Evolutionary conservation across 164 flowering plant species (phyloP).

Genomic region (Liriodendron chinense): DNA sequence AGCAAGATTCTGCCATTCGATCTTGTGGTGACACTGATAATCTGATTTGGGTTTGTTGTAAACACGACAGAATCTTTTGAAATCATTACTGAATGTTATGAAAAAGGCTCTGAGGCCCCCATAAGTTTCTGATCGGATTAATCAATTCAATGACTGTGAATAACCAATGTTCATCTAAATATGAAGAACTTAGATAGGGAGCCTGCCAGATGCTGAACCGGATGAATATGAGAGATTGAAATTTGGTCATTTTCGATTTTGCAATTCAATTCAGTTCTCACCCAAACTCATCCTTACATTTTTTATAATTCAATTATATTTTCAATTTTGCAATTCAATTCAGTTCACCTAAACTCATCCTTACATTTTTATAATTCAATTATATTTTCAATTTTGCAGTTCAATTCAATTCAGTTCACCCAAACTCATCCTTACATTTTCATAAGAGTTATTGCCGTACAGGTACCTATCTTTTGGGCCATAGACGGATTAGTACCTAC

Average conservation of each 20-base stretch:
- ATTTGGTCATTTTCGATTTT: neutral
- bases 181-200: slow-evolving; percentile 14
- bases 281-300: neutral
- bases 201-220: neutral
- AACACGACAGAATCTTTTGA: slow-evolving; percentile 29
- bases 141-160: slow-evolving; percentile 29
- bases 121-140: slow-evolving; percentile 51
- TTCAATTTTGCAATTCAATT: too few relatives aligned
- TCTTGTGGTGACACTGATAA: slow-evolving; percentile 13
- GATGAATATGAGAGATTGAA: too few relatives aligned
- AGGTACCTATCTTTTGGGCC: too few relatives aligned
- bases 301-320: too few relatives aligned
- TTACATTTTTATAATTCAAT: too few relatives aligned
- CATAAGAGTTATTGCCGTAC: too few relatives aligned
- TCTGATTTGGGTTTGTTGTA: slow-evolving; percentile 12
- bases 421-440: neutral
- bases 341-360: neutral
- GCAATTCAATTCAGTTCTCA: neutral
- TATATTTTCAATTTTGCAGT: too few relatives aligned
- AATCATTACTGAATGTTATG: slow-evolving; percentile 21
- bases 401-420: neutral
- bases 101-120: slow-evolving; percentile 36
- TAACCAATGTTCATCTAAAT: slow-evolving; percentile 11
- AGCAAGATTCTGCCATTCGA: slow-evolving; percentile 10
- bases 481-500: too few relatives aligned